phyloP scores from a whole-genome alignment of 495 filamentous ascomycete species.

The Annulohypoxylon stygium region DNA sequence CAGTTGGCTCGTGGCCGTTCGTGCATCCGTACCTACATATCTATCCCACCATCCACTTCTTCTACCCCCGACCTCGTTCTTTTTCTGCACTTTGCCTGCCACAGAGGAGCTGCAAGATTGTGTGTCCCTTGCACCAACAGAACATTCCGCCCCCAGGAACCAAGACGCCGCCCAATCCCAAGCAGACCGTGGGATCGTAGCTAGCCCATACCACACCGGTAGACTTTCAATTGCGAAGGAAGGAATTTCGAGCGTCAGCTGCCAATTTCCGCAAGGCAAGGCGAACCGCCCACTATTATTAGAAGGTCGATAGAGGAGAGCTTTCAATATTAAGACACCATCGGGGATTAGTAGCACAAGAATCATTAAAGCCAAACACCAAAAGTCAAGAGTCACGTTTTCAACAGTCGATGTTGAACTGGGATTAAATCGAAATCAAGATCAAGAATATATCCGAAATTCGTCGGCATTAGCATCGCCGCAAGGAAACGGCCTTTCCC shows the following conservation, averaged over 20 bases:
- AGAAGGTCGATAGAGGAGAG: conserved; percentile 9
- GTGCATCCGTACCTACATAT: conserved; percentile 48
- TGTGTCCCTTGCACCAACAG: conserved; percentile 34
- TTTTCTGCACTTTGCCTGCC: conserved; percentile 17
- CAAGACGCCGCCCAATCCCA: conserved; percentile 19
- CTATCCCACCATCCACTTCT: conserved; percentile 42
- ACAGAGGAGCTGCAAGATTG: conserved; percentile 35
- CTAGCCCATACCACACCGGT: conserved; percentile 11
- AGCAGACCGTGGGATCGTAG: conserved; percentile 13
- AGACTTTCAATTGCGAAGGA: conserved; percentile 27
- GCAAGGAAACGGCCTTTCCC: conserved; percentile 35
- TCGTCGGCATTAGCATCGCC: conserved; percentile 35
- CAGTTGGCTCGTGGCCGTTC: conserved; percentile 36
- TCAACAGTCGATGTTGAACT: conserved; percentile 19
- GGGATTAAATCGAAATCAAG: conserved; percentile 26
- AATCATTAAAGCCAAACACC: conserved; percentile 27
- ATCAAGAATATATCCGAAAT: conserved; percentile 23
- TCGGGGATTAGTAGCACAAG: conserved; percentile 24
- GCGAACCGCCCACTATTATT: conserved; percentile 23
- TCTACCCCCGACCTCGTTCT: conserved; percentile 39
- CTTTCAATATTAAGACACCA: conserved; percentile 22
- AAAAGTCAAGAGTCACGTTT: conserved; percentile 7
- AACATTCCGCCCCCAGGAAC: conserved; percentile 19
- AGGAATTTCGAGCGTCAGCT: conserved; percentile 15
- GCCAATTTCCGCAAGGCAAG: conserved; percentile 4